Percentiles rank a stretch among this genome's conserved stretches.
phyloP scores from a whole-genome alignment of 2,329 filamentous ascomycete species.

The Aspergillus hiratsukae region DNA sequence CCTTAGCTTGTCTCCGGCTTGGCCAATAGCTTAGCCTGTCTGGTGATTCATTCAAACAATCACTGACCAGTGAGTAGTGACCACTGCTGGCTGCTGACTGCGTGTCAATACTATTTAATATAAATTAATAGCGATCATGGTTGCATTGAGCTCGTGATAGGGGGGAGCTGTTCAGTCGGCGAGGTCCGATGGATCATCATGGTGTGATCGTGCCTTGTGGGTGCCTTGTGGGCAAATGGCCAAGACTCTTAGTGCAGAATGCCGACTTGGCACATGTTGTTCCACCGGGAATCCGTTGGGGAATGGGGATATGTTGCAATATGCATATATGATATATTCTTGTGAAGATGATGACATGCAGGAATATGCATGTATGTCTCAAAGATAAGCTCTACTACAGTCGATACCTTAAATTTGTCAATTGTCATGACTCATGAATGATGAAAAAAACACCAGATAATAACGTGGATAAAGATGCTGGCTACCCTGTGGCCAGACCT shows the following conservation, averaged over 20 bases:
- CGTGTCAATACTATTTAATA: too few relatives aligned
- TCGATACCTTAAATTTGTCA: neutral
- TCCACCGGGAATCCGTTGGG: neutral
- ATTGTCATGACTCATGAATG: neutral
- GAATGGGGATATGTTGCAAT: neutral
- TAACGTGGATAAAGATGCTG: neutral
- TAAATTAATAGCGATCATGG: neutral
- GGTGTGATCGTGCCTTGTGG: neutral
- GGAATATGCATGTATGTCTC: neutral
- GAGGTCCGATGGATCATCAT: neutral
- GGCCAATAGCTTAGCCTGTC: neutral
- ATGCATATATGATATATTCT: neutral
- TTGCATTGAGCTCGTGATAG: neutral
- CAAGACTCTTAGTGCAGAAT: neutral
- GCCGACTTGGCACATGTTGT: neutral
- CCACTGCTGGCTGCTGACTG: neutral
- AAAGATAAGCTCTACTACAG: neutral
- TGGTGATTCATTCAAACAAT: neutral
- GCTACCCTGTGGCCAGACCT: neutral
- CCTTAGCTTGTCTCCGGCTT: neutral
- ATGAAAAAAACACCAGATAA: neutral
- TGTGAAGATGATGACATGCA: neutral
- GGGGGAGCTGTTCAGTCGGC: neutral
- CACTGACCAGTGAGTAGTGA: too few relatives aligned
- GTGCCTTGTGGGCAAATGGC: neutral